These are phyloP conservation scores for Solanum hybrid DNA, from an alignment of 305 asterid species.

Conservation along the genomic window DNA sequence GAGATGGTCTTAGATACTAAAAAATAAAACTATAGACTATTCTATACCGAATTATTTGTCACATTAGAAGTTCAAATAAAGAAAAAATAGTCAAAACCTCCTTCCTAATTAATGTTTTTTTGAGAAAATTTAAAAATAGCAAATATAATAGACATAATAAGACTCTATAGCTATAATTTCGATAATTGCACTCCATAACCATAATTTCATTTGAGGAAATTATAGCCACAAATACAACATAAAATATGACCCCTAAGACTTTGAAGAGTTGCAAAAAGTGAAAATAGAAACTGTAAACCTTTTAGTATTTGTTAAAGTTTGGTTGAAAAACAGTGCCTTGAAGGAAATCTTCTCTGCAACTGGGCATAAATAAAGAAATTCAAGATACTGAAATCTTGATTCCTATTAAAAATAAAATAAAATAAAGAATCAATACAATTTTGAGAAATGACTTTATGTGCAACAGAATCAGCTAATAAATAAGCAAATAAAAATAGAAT, in stretches of 20 bases:
- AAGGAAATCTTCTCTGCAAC: neutral
- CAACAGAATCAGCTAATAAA: neutral
- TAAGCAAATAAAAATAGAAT: neutral
- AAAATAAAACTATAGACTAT: neutral
- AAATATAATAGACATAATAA: too few relatives aligned
- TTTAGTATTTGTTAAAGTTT: neutral
- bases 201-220: too few relatives aligned
- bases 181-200: too few relatives aligned
- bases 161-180: too few relatives aligned
- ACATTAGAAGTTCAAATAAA: neutral
- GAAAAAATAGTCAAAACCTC: neutral
- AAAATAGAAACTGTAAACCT: neutral
- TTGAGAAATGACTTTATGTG: neutral
- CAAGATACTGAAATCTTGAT: neutral
- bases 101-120: neutral
- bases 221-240: neutral
- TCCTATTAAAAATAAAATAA: neutral
- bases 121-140: too few relatives aligned
- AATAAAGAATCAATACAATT: neutral
- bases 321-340: neutral
- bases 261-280: neutral
- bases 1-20: too few relatives aligned
- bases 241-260: neutral
- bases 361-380: neutral
- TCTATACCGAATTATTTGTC: neutral